Evolutionary conservation across 805 yeast species (phyloP), one percentile per base, ranked within the genome.

Genomic region (Wickerhamiella dianesei): DNA sequence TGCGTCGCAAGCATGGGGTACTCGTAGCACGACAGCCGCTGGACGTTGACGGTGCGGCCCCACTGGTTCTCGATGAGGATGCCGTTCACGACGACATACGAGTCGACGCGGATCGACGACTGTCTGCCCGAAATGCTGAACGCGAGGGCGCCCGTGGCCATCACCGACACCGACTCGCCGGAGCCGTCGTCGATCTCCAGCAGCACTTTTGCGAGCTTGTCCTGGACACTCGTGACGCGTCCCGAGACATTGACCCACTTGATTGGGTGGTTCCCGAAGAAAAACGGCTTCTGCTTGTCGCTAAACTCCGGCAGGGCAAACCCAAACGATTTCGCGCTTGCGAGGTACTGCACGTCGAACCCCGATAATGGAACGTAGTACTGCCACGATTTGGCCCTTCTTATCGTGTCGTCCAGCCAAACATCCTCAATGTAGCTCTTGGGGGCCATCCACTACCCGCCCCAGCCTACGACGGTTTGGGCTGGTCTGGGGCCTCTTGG

Each of bases 191-290:
- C 40, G 16, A 19, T 13, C 17, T 20, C 8, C 17, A 20, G 5
- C 4, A 36, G 16, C 3, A 19, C 21, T 3, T 13, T n/a, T 2
- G 20, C 4, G 19, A 4, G 37, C n/a, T 18, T 13, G 22, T 19
- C 36, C 12, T 17, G 16, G 14, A 19, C 36, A 16, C 5, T 5
- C 9, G 16, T 21, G 3, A 47, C 44, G 5, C 35, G 20, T 35
- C 51, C 51, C 16, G 16, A 18, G 8, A 46, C 32, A 16, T 6
- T 17, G 14, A 47, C 50, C 44, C 47, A 39, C 12, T 21, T 21
- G 12, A 49, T 44, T 3, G 46, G 45, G 32, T 49, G 52, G 42
- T 45, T 46, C n/a, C 52, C 52, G 35, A 49, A 49, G 32, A 37
- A 48, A 18, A 6, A 18, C 18, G 16, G n/a, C 16, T 32, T 5